Base-by-base conservation (phyloP, 768 basidiomycete genomes). In the Leccinum olivaceopallidum region DNA sequence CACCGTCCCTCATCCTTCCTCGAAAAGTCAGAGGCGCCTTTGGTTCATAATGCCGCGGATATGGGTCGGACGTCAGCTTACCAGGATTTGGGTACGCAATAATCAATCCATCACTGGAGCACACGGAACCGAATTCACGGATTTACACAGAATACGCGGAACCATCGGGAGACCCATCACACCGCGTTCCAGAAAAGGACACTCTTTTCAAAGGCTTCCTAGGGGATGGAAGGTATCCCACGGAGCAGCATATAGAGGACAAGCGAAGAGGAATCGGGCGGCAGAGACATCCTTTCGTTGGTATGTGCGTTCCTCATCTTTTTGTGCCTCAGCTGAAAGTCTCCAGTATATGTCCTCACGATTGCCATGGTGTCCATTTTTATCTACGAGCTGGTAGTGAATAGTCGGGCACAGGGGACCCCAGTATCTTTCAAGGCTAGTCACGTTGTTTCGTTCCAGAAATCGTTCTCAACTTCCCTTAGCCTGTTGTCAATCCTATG, bases 401-500 rank as follows among this genome's bases (percentile, higher is more conserved):
- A 97, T 69, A 72, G 79, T 58, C 79, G 82, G 64, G 81, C 84
- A 18, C 94, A 94, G 67, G 95, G 95, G 0, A 86, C 83, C 6
- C 89, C 92, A 0, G 80, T 98, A 52, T 94, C 95, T 3, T 86
- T 94, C 72, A 90, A 94, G 79, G 92, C 86, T 60, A 58, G 78
- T 65, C 30, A 24, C 20, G 50, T n/a, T 42, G 9, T 28, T 58
- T 54, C 14, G 12, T 42, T 36, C 13, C 8, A 6, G 8, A 9
- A 48, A 30, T 8, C 16, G 9, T 57, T 50, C 62, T 73, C 55
- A 71, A 20, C 18, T 22, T 56, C 32, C 53, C 5, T 52, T 59
- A 93, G 88, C 92, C 92, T 22, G 80, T 83, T 4, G 84, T 94
- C 56, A 96, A 95, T 67, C 87, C 87, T 5, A 93, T 96, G 92